phyloP scores from a whole-genome alignment of 2,329 filamentous ascomycete species.

The Alternaria longipes region DNA sequence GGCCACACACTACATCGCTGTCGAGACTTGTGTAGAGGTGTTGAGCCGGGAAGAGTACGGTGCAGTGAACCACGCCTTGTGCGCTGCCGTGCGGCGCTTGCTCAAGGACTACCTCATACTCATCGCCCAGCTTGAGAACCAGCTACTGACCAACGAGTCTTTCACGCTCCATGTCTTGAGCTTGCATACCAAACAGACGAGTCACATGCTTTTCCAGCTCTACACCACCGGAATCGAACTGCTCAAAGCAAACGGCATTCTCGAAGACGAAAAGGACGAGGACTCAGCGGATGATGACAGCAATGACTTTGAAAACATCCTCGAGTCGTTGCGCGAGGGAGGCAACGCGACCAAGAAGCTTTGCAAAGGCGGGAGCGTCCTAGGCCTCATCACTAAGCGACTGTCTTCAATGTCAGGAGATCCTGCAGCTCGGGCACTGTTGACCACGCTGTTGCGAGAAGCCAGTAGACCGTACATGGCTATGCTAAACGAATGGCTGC shows the following conservation, averaged over 20 bases:
- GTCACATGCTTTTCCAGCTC: slow-evolving; percentile 89
- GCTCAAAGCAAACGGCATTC: slow-evolving; percentile 83
- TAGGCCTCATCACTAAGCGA: slow-evolving; percentile 84
- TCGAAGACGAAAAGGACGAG: slow-evolving; percentile 75
- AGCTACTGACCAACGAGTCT: slow-evolving; percentile 84
- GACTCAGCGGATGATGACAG: slow-evolving; percentile 76
- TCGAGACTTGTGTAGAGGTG: slow-evolving; percentile 93
- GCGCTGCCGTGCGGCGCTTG: slow-evolving; percentile 90
- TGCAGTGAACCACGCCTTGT: slow-evolving; percentile 92
- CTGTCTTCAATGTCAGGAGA: slow-evolving; percentile 93
- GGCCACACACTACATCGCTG: slow-evolving; percentile 89
- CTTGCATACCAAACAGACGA: slow-evolving; percentile 87
- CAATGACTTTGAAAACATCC: slow-evolving; percentile 89
- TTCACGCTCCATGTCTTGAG: slow-evolving; percentile 96
- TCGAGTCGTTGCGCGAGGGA: slow-evolving; percentile 88
- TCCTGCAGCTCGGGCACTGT: slow-evolving; percentile 80
- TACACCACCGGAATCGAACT: slow-evolving; percentile 82
- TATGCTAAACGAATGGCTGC: slow-evolving; percentile 98
- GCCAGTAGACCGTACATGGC: slow-evolving; percentile 94
- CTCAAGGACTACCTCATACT: slow-evolving; percentile 94
- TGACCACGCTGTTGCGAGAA: slow-evolving; percentile 84
- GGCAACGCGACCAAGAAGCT: slow-evolving; percentile 89
- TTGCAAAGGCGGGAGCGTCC: slow-evolving; percentile 95
- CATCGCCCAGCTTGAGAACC: slow-evolving; percentile 91
- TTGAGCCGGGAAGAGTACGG: slow-evolving; percentile 94